phyloP scores from a whole-genome alignment of 108 stramenopile genomes.

The Cyclostephanos tholiformis region DNA sequence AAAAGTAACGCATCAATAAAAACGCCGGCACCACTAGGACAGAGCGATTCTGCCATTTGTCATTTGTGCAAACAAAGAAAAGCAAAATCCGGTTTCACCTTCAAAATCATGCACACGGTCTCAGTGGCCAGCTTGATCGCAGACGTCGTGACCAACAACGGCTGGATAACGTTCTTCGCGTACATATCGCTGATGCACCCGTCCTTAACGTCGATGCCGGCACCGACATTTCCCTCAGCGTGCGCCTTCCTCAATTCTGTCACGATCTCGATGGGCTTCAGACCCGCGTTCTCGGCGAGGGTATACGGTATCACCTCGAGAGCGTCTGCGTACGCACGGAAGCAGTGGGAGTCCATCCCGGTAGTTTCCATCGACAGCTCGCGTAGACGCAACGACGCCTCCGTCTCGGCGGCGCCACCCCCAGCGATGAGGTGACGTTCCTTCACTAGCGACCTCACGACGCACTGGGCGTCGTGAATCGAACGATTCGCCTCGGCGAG shows the following conservation, averaged over 20 bases:
- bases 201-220: conserved; percentile 96
- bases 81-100: conserved; percentile 72
- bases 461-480: conserved; percentile 99
- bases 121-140: conserved; percentile 97
- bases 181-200: conserved; percentile 95
- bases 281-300: conserved; percentile 98
- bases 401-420: conserved; percentile 98
- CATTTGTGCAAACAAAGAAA: neutral
- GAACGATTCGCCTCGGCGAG: conserved; percentile 97
- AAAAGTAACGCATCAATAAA: no score
- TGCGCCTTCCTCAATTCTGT: conserved; percentile 94
- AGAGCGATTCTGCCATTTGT: no score
- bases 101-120: conserved; percentile 98
- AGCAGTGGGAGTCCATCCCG: conserved; percentile 96
- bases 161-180: conserved; percentile 93
- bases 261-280: conserved; percentile 97
- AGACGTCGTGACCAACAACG: conserved; percentile 91
- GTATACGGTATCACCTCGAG: conserved; percentile 99
- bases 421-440: conserved; percentile 95
- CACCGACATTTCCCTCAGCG: conserved; percentile 82
- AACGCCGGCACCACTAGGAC: no score
- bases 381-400: conserved; percentile 84
- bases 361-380: conserved; percentile 78
- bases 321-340: conserved; percentile 97
- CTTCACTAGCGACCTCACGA: conserved; percentile 96